These are phyloP conservation scores for Fusarium solani-melongenae DNA, from an alignment of 2,329 filamentous ascomycete species.

Conservation along the genomic window DNA sequence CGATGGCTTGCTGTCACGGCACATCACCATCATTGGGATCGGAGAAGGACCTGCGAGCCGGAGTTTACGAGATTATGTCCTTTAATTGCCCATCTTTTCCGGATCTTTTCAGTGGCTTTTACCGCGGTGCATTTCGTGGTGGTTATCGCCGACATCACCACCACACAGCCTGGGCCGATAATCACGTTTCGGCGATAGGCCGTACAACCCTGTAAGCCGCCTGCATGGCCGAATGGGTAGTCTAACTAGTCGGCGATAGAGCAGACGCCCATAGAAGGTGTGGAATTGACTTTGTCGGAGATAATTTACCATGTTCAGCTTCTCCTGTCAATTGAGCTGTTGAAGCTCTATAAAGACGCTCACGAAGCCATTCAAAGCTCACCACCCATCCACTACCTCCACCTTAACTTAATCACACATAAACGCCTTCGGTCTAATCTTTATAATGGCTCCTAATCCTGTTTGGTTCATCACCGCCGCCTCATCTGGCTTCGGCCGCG, in stretches of 20 bases:
- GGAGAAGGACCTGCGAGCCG: neutral
- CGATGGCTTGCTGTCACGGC: neutral
- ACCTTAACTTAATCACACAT: neutral
- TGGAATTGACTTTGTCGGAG: neutral
- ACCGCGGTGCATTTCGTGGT: neutral
- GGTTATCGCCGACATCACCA: constrained; percentile 22
- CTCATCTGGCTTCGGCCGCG: constrained; percentile 62
- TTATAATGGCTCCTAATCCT: constrained; percentile 35
- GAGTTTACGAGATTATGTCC: neutral
- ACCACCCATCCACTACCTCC: no score
- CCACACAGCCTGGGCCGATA: neutral
- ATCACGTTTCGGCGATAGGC: constrained; percentile 28
- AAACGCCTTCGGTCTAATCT: neutral
- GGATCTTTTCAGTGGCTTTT: neutral
- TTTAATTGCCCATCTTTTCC: neutral
- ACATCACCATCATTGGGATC: neutral
- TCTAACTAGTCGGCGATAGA: constrained; percentile 26
- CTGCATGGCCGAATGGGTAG: no score
- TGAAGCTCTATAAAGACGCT: neutral
- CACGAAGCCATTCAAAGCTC: neutral
- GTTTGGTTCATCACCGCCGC: constrained; percentile 66
- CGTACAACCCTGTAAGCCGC: neutral
- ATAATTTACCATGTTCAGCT: neutral
- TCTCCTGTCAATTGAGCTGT: neutral
- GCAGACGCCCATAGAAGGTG: neutral